phyloP scores from a whole-genome alignment of 208 protist genomes.

The Trypanosoma mega region DNA sequence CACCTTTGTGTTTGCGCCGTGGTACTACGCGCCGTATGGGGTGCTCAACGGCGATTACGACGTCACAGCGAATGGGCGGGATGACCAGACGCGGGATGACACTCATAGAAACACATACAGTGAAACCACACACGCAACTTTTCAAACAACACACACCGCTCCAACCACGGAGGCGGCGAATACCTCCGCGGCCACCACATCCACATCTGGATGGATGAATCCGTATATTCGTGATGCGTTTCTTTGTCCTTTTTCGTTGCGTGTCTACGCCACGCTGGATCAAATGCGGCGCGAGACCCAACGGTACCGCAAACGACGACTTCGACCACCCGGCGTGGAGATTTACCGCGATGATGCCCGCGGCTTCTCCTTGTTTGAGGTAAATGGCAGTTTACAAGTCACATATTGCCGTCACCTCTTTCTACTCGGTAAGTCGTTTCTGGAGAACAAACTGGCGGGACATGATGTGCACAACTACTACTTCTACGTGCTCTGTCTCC shows the following conservation, averaged over 20 bases:
- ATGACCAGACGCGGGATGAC: background rate
- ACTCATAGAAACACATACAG: no score
- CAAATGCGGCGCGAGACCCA: conserved; percentile 77
- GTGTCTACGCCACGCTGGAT: conserved; percentile 59
- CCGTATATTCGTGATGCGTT: conserved; percentile 79
- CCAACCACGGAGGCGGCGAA: no score
- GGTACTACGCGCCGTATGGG: conserved; percentile 87
- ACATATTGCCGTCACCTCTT: conserved; percentile 87
- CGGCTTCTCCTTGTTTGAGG: conserved; percentile 78
- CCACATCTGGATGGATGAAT: conserved; percentile 28
- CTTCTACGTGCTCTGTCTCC: conserved; percentile 87
- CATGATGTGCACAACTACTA: conserved; percentile 89
- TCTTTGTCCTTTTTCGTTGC: conserved; percentile 86
- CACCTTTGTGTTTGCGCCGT: conserved; percentile 70
- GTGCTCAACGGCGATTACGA: conserved; percentile 75
- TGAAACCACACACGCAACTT: no score
- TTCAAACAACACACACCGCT: no score
- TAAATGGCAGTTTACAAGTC: conserved; percentile 74
- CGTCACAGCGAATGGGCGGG: conserved; percentile 32
- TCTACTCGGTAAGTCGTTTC: conserved; percentile 86
- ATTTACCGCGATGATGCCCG: conserved; percentile 78
- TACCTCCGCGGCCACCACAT: no score
- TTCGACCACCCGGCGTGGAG: conserved; percentile 72
- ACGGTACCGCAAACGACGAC: conserved; percentile 45
- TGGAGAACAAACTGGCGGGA: conserved; percentile 88